Base-by-base conservation (phyloP, 495 filamentous ascomycete species). In the Penicillium odoratum region DNA sequence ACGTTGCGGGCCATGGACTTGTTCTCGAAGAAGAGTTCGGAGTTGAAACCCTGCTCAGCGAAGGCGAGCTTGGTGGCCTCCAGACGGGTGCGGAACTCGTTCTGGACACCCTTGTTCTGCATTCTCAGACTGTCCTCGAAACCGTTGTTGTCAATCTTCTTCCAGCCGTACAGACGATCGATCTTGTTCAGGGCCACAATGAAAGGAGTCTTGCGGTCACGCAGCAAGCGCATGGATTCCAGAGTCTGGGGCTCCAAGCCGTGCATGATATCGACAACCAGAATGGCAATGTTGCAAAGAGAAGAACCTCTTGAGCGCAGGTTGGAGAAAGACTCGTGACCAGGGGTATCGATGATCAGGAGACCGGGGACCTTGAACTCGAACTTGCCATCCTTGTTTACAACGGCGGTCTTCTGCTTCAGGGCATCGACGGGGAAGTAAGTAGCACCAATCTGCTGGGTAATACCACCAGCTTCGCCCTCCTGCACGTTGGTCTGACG, bases 221-320 rank as follows among this genome's bases (percentile, higher is more conserved):
- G 84, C 36, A 99, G 85, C 53, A 99, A 75, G 58, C 85, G 87
- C 90, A 99, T 97, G 7, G 95, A 98, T 73, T 99, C 95, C 7
- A 98, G 82, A 26, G 95, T 99, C 72, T 99, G 95, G 15, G 92
- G 95, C 73, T 99, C 95, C 48, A 99, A 85, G 68, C 95, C 95
- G 81, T 99, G 95, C 95, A 99, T 99, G 68, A 99, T 99, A 82
- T 99, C 95, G 61, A 99, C 93, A 25, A 99, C 95, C 57, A 99
- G 79, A 70, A 99, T 99, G 67, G 95, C 95, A 75, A 99, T 98
- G 78, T 99, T 99, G 74, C 95, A 99, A 50, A 99, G 87, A 47
- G 92, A 97, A 40, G 93, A 97, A 73, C 95, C 95, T 76, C 95
- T 83, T 55, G 92, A 97, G 56, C 95, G 89, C 57, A 99, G 73